Percentiles rank a stretch among this genome's conserved stretches.
phyloP scores from a whole-genome alignment of 1,284 basidiomycete genomes.

The Tranzscheliella williamsii region DNA sequence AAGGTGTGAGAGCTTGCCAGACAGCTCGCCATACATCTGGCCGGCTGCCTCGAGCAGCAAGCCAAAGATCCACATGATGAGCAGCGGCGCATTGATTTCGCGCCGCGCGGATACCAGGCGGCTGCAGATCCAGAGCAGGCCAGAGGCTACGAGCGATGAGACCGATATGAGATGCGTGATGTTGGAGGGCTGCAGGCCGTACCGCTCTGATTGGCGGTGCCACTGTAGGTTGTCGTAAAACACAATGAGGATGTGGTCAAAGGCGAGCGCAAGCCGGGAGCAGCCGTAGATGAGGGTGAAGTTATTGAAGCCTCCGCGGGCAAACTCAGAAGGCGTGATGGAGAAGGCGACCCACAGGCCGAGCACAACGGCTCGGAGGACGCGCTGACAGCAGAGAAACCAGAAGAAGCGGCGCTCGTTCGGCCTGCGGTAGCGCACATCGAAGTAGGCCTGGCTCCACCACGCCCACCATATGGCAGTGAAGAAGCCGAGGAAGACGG shows the following conservation, averaged over 20 bases:
- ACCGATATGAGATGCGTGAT: constrained; percentile 17
- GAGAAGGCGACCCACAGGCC: constrained; percentile 36
- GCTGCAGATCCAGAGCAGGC: constrained; percentile 30
- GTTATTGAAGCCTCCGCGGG: constrained; percentile 28
- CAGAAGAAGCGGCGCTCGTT: constrained; percentile 7
- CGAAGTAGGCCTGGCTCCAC: constrained; percentile 37
- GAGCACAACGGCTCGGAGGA: constrained; percentile 21
- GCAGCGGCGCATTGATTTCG: constrained; percentile 6
- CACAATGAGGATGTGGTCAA: constrained; percentile 11
- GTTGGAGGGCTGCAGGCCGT: background rate
- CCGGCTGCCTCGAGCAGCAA: constrained; percentile 13
- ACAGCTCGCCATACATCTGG: constrained; percentile 19
- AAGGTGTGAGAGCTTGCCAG: constrained; percentile 12
- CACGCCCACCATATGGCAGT: constrained; percentile 36
- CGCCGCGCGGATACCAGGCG: constrained; percentile 9
- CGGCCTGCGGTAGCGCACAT: constrained; percentile 27
- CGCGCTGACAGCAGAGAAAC: constrained; percentile 16
- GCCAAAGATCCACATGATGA: constrained; percentile 36
- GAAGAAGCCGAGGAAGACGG: constrained; percentile 32
- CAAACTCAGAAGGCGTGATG: constrained; percentile 37
- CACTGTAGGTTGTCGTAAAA: constrained; percentile 2
- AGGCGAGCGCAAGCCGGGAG: constrained; percentile 17
- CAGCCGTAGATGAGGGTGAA: constrained; percentile 30
- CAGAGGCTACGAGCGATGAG: constrained; percentile 9
- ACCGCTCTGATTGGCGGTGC: background rate